Base-by-base conservation (phyloP, 371 early-diverging fungal species). In the Zopfochytrium polystomum region DNA sequence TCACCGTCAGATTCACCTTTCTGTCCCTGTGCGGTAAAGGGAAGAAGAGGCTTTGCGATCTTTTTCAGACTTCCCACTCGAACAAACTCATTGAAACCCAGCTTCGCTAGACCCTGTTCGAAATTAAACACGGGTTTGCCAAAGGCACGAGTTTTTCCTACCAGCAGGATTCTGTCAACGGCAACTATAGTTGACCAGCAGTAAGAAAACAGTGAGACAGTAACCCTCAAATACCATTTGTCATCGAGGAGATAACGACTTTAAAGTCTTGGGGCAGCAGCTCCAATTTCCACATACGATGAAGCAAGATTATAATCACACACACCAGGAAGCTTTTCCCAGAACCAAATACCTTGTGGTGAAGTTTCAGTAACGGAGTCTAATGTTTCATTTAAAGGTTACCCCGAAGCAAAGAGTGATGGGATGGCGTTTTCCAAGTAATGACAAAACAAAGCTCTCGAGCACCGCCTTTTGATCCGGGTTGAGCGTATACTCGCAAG, bases 61-160 rank as follows among this genome's bases (percentile, higher is more conserved):
- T 90, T 90, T 62, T 88, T 88, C 55, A 91, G 51, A 60, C 87
- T 93, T 26, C 95, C 95, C 11, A 95, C 85, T 2, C 95, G 82
- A 23, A 90, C 80, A 76, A 95, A 91, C 13, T 85, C 73, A 47
- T 75, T 81, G 60, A 86, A 95, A 1, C 85, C 88, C 0, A 90
- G 79, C 25, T 84, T 80, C 6, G 90, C 54, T 63, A 67, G 60
- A 15, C 67, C n/a, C 59, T 66, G n/a, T n/a, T n/a, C n/a, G n/a
- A 15, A 22, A 13, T 44, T 27, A 27, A 53, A 31, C 23, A 33
- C 23, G 30, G 5, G 52, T 34, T 26, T 5, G 20, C 35, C 7
- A 29, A 4, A 22, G 22, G 22, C 13, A 48, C n/a, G 11, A 7
- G 23, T 11, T 38, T 13, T 33, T 25, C 45, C 47, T 65, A 73